Conservation (phyloP, 73 alveolate genomes). For the Blepharisma japonicum region DNA sequence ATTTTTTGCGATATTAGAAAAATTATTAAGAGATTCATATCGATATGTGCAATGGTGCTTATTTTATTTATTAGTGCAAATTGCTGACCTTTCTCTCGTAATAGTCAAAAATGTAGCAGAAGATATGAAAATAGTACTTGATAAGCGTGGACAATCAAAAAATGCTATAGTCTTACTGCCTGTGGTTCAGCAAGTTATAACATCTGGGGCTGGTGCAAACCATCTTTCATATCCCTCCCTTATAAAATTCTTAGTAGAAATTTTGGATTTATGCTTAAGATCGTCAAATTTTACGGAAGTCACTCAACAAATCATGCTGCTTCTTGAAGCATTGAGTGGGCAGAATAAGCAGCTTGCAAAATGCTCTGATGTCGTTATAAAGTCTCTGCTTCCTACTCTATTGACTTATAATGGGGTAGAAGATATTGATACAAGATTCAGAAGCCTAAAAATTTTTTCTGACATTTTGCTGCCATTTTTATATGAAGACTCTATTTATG, state of each 20-base stretch:
- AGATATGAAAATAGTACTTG: slow-evolving; percentile 50
- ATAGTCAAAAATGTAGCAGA: slow-evolving; percentile 52
- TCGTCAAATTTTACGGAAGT: slow-evolving; percentile 29
- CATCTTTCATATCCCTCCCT: slow-evolving; percentile 16
- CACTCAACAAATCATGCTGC: slow-evolving; percentile 30
- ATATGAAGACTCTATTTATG: slow-evolving; percentile 70
- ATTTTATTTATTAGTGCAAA: slow-evolving; percentile 49
- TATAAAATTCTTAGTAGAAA: slow-evolving; percentile 13
- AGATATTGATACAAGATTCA: slow-evolving; percentile 61
- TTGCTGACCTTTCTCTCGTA: slow-evolving; percentile 58
- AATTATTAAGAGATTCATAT: slow-evolving; percentile 63
- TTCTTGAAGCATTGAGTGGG: slow-evolving; percentile 40
- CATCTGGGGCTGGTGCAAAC: slow-evolving; percentile 30
- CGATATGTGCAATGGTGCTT: slow-evolving; percentile 73
- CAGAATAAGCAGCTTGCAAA: slow-evolving; percentile 19
- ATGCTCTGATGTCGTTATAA: background rate
- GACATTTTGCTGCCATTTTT: slow-evolving; percentile 69
- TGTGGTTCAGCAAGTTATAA: slow-evolving; percentile 42
- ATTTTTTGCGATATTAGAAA: slow-evolving; percentile 62
- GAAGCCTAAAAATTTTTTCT: slow-evolving; percentile 70
- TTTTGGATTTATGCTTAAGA: background rate
- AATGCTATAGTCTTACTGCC: slow-evolving; percentile 40
- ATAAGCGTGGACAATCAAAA: slow-evolving; percentile 26
- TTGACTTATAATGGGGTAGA: background rate
- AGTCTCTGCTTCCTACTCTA: slow-evolving; percentile 28